Evolutionary conservation across 2,329 filamentous ascomycete genomes (phyloP), one percentile per base, ranked within the genome.

Genomic region (Chaetomium olivaceum): DNA sequence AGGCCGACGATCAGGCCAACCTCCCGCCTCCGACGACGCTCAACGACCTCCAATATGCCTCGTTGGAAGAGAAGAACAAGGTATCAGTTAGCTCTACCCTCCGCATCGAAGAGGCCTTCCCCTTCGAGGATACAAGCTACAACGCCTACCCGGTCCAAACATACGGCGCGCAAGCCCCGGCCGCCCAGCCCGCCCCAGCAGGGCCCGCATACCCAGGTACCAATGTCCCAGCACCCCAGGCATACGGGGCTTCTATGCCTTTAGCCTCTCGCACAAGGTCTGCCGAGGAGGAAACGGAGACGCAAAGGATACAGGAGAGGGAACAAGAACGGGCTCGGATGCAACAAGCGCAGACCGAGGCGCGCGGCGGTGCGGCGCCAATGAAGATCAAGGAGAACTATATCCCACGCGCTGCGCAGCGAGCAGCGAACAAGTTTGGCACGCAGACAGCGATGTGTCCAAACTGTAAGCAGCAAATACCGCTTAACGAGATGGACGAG

Each of bases 341-440:
- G 74, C 89, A 93, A 67, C 89, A 91, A 71, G 89, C 91, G 11
- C 89, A 93, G 74, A 87, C 89, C n/a, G 90, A 92, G 65, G 89
- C 91, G 8, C 89, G 89, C 74, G 87, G 87, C 43, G 85, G 85
- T 57, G 82, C 85, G 52, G 84, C 83, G 36, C 86, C 90, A 0
- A 93, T 96, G 87, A 94, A 93, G 77, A 97, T 98, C 76, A 90
- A 92, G 75, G 91, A 91, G 75, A 94, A 97, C 77, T 97, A 97
- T 75, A 90, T 97, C 21, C 93, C 94, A 0, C 88, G 92, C 59
- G 92, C 92, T 2, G 89, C 91, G 52, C 88, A 89, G 63, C 86
- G 89, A 74, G 84, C 87, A 31, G 88, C 89, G 56, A 89, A 87
- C 74, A 88, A 86, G 74, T 83, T 86, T 69, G 85, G 83, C 61